Base-by-base conservation (phyloP, 202 grass and related monocot species). In the Cymbopogon flexuosus region DNA sequence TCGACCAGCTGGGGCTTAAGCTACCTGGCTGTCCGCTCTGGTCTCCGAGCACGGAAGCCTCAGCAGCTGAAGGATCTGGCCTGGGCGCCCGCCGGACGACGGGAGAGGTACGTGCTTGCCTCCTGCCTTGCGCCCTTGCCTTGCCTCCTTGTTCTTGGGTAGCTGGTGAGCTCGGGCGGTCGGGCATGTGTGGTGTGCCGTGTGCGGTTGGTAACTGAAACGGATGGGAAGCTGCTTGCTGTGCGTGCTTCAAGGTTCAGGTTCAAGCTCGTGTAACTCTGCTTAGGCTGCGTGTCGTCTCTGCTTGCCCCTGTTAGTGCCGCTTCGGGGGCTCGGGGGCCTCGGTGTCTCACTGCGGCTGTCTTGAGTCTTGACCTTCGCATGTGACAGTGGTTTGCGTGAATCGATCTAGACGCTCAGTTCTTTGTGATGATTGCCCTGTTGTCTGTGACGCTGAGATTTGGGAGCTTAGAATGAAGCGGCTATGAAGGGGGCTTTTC, bases 41-140 rank as follows among this genome's bases (percentile, higher is more conserved):
- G 8, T 56, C 77, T 7, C 19, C 45, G 45, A 41, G 10, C 30
- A 33, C 34, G 18, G 36, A 23, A 58, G 19, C 54, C 54, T 10
- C 43, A 19, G 3, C 40, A 63, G 71, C 78, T 54, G 4, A 42
- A 69, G 84, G 70, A 5, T 52, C 43, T 23, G 31, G 31, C 31
- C 31, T 33, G 31, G 31, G 31, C 31, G 31, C 29, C 16, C 68
- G 57, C 68, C 67, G 70, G 70, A 29, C 60, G 21, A 42, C 70
- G 60, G 75, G 68, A 42, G 58, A 85, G 87, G 83, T 85, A 42
- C 14, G 11, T 15, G 24, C 46, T 74, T 23, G 33, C 59, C 22
- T 14, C 24, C 8, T 33, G 4, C 31, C 31, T 33, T 33, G 31
- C 45, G 12, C 64, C 21, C 60, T 49, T 18, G 27, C 75, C 2